Base-by-base conservation (phyloP, 2,329 filamentous ascomycete genomes). In the Aspergillus sp. region DNA sequence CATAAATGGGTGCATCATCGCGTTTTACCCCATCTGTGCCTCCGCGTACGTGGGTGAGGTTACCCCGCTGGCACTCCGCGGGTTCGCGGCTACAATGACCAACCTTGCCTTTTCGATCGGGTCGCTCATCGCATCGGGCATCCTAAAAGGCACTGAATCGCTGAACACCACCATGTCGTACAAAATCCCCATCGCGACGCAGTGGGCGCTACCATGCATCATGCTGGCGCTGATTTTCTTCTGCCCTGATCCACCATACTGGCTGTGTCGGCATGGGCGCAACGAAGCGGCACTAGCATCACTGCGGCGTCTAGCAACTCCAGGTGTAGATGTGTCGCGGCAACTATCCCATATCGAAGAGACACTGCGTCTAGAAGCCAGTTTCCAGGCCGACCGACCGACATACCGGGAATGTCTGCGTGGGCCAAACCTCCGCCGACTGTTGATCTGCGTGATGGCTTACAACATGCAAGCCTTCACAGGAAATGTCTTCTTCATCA, bases 1-100 rank as follows among this genome's bases (percentile, higher is more conserved):
- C 2, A 77, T 89, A 0, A 83, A 84, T 23, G 87, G 87, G 1
- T 76, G 88, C 6, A 82, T 88, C 0, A 78, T 86, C n/a, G 86
- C 85, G 2, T 84, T 83, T 56, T 88, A 86, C 68, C 84, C 85
- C 5, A 83, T 86, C 25, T 84, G 84, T 56, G 82, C 82, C 0
- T 82, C 70, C 1, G 70, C 72, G 7, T 75, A 74, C 53, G 68
- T 72, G 12, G 63, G 66, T 15, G 72, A 75, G 60, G 67, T 75
- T 4, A 69, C 67, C 4, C 72, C 72, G 4, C 61, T 75, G 8
- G 69, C 67, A 0, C 62, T 75, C 36, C 70, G 72, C 4, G 72
- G 72, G 6, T 67, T 72, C 38, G 66, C 67, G 3, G 67, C 71
- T 2, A 69, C 69, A 2, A 67, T 71, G 64, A 72, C 68, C 30